phyloP scores from a whole-genome alignment of 495 filamentous ascomycete genomes.

The Podospora appendiculata region DNA sequence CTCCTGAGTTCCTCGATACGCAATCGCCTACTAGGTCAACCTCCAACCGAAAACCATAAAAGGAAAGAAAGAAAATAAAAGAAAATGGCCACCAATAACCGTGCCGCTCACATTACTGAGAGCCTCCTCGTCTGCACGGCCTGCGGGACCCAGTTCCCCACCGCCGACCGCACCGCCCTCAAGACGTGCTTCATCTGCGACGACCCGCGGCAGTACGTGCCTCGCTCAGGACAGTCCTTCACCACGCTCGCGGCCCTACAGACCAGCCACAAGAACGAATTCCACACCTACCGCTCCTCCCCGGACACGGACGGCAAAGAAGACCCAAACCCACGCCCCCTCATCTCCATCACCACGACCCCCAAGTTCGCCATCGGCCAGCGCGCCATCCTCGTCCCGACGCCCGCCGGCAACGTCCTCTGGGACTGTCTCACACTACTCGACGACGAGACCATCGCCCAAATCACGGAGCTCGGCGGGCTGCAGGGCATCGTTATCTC shows the following conservation, averaged over 20 bases:
- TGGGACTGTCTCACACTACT: slow-evolving; percentile 68
- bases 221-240: slow-evolving; percentile 51
- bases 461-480: slow-evolving; percentile 45
- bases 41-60: too few relatives aligned
- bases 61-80: neutral
- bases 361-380: slow-evolving; percentile 69
- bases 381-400: slow-evolving; percentile 56
- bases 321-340: slow-evolving; percentile 31
- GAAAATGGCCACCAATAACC: neutral
- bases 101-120: too few relatives aligned
- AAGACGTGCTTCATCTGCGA: slow-evolving; percentile 67
- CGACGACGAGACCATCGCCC: slow-evolving; percentile 48
- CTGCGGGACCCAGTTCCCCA: slow-evolving; percentile 64
- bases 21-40: too few relatives aligned
- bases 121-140: slow-evolving; percentile 46
- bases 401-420: slow-evolving; percentile 54
- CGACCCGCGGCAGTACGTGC: slow-evolving; percentile 65
- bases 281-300: slow-evolving; percentile 11
- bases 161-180: slow-evolving; percentile 30
- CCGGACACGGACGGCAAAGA: neutral
- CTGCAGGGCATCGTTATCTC: slow-evolving; percentile 68
- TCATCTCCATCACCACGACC: slow-evolving; percentile 45
- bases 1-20: too few relatives aligned
- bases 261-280: slow-evolving; percentile 34
- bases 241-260: slow-evolving; percentile 42